A percentile compares a stretch with the other conserved stretches of the same genome.
Evolutionary conservation across 2,329 filamentous ascomycete genomes (phyloP).

Genomic region (Colletotrichum siamense): DNA sequence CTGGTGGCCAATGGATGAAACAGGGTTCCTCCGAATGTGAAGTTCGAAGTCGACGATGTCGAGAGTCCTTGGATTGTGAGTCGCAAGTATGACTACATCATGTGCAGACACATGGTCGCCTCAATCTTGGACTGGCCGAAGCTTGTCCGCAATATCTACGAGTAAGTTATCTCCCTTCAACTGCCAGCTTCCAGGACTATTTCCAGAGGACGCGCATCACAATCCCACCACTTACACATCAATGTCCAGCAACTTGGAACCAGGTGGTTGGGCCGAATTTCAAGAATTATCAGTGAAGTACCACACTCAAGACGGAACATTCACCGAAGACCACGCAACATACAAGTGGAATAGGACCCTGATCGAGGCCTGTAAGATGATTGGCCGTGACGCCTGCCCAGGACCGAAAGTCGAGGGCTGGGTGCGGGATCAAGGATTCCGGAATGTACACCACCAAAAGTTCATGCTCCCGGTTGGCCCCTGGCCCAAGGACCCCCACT

Average conservation of each 20-base stretch:
- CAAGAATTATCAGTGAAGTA: background rate
- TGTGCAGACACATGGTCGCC: slow-evolving; percentile 33
- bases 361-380: slow-evolving; percentile 26
- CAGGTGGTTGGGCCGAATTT: slow-evolving; percentile 4
- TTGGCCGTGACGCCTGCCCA: slow-evolving; percentile 33
- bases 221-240: too few species aligned
- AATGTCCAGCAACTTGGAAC: background rate
- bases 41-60: slow-evolving; percentile 30
- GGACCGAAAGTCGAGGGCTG: slow-evolving; percentile 25
- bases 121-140: slow-evolving; percentile 29
- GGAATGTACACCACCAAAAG: slow-evolving; percentile 29
- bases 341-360: slow-evolving; percentile 6
- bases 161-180: background rate
- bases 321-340: background rate
- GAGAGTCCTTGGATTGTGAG: background rate
- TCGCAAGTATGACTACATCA: background rate
- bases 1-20: accelerated
- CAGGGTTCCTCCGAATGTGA: slow-evolving; percentile 26
- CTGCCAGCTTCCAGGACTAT: background rate
- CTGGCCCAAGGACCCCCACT: slow-evolving; percentile 44
- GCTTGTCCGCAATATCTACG: background rate
- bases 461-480: slow-evolving; percentile 33
- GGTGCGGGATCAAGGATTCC: slow-evolving; percentile 35
- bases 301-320: background rate
- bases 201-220: too few species aligned